phyloP scores from a whole-genome alignment of 768 basidiomycete genomes.

The Kwoniella europaea region DNA sequence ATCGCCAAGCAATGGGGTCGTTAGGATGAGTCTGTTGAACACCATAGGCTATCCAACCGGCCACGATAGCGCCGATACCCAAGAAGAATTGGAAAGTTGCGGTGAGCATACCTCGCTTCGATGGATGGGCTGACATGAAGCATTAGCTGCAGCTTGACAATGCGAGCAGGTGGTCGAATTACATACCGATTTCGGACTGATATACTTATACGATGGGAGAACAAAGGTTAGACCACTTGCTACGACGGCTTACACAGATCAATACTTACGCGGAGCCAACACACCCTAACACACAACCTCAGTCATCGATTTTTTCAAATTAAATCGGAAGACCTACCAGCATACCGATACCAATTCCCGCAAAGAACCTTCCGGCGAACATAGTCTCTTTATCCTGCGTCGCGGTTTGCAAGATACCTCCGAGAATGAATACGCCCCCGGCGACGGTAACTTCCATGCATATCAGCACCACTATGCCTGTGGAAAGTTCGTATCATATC shows the following conservation, averaged over 20 bases:
- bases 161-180: not conserved
- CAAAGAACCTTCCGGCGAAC: constrained; percentile 48
- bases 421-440: constrained; percentile 28
- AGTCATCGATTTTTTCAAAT: constrained; percentile 67
- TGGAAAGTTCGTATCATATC: not conserved
- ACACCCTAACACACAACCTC: constrained; percentile 63
- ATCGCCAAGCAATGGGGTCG: constrained; percentile 32
- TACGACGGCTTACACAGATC: not conserved
- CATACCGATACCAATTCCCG: constrained; percentile 57
- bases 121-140: constrained; percentile 61
- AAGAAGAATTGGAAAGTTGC: constrained; percentile 54
- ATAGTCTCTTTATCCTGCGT: constrained; percentile 36
- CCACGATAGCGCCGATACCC: constrained; percentile 80
- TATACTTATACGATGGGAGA: constrained; percentile 62
- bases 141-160: not conserved
- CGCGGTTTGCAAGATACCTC: constrained; percentile 34
- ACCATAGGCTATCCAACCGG: constrained; percentile 85
- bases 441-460: constrained; percentile 10
- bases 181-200: constrained; percentile 64
- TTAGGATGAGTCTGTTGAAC: constrained; percentile 60
- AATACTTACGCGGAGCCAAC: constrained; percentile 60
- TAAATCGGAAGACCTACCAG: constrained; percentile 55
- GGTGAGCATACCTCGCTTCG: constrained; percentile 69
- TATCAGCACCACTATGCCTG: constrained; percentile 60
- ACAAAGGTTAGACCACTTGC: not conserved